These are phyloP conservation scores for Acer negundo DNA, from an alignment of 345 rosid genomes.

Conservation along the genomic window DNA sequence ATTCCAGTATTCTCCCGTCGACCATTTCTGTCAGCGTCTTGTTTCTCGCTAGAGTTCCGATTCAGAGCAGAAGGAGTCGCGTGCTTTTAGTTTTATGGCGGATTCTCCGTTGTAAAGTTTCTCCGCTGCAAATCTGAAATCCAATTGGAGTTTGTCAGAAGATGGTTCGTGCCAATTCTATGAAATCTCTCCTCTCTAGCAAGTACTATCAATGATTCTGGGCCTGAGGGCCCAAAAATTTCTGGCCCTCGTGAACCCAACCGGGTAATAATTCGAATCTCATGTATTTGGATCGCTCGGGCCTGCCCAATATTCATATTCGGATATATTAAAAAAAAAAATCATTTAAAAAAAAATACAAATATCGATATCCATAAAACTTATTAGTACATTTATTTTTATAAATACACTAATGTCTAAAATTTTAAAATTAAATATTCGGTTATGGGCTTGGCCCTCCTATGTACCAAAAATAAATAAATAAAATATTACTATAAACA, in stretches of 20 bases:
- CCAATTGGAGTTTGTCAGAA: background rate
- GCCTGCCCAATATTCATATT: no score
- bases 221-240: background rate
- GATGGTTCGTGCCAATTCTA: no score
- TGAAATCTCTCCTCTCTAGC: background rate
- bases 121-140: background rate
- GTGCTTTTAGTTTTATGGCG: background rate
- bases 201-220: background rate
- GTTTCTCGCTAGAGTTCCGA: background rate
- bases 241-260: background rate
- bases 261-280: background rate
- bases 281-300: no score
- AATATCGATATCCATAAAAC: no score
- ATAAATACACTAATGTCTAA: no score
- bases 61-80: background rate
- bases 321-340: no score
- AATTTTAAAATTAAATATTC: no score
- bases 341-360: no score
- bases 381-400: no score
- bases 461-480: no score
- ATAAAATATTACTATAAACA: no score
- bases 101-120: background rate
- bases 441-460: no score
- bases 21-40: slow-evolving; percentile 36
- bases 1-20: slow-evolving; percentile 49